Base-by-base conservation (phyloP, 2,329 filamentous ascomycete species). In the Aureobasidium sp. region DNA sequence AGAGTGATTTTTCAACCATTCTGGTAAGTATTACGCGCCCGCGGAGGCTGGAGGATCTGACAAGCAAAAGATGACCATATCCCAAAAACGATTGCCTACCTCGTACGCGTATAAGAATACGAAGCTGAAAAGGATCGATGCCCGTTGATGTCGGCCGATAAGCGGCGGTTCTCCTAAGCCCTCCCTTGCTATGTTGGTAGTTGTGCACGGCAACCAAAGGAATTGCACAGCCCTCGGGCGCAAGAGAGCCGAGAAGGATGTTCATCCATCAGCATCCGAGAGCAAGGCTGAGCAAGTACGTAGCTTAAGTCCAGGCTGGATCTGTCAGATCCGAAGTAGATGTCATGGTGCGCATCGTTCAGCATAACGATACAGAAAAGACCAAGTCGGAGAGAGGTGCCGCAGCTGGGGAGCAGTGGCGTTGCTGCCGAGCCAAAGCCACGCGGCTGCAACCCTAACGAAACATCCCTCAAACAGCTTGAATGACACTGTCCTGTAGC, bases 71-170 rank as follows among this genome's bases (percentile, higher is more conserved):
- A 32, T 20, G 46, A 29, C 26, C 13, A 29, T 29, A 36, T 51
- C 6, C 27, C 17, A 36, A 6, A 36, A 1, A 37, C 34, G 34
- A 3, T 36, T 20, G 2, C 47, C 47, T 17, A 52, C 8, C 15
- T 39, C 36, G 52, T 20, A 42, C 7, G 51, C 52, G 34, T 53
- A 53, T 53, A 39, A n/a, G 7, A 32, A 55, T 55, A 55, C 39
- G 34, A 52, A 34, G 34, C 32, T 3, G 37, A 41, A 17, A 13
- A 57, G 26, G 41, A 34, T 44, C 27, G 15, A 41, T 57, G 27
- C 5, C 53, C 53, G 39, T 57, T 57, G 23, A 32, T 32, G 53
- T 36, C 53, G 53, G 53, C 41, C 53, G 36, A 57, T 57, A 57
- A 57, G 53, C 53, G 53, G 53, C 53, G 29, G 39, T 46, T 46